Evolutionary conservation across 1,284 basidiomycete species (phyloP), one percentile per base, ranked within the genome.

Genomic region (Chiua sp.): DNA sequence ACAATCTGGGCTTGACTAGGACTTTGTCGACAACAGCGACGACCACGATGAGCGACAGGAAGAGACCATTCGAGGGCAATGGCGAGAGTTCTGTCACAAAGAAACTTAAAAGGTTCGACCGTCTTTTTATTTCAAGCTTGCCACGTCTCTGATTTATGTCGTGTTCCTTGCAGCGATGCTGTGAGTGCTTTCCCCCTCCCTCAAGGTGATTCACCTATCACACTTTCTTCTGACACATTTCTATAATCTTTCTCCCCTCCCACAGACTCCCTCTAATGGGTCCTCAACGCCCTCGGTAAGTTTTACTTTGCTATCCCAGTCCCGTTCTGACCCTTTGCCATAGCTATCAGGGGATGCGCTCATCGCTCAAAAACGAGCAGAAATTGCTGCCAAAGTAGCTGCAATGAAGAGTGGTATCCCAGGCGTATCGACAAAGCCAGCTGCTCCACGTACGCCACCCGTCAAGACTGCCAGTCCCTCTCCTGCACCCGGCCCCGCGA

Each of bases 301-400:
- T 61, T 8, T 26, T 35, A 75, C 20, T 44, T 16, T 54, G 39
- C 57, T 47, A 26, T 58, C 15, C 35, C 47, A 53, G 12, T 18
- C 39, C 18, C 39, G 4, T 6, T 4, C 57, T 63, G 32, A 56
- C 46, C n/a, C 12, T 51, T 44, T 18, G 30, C 46, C 30, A 16
- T 39, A 84, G 82, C 59, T 80, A 49, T 79, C 82, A 51, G 76
- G 78, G 67, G 82, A 84, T 64, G 87, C 84, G 50, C 80, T 91
- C 68, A 91, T 93, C 60, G 87, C 87, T 44, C 87, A 89, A 76
- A 93, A 92, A 76, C 83, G 87, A 44, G 93, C 93, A 13, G 92
- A 94, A 76, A 87, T 96, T 59, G 84, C 90, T 23, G 93, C 93
- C 15, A 92, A 92, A 73, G 84, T 93, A 57, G 92, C 93, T 15